A percentile compares a stretch with the other conserved stretches of the same genome.
These are phyloP conservation scores for Camellia japonica DNA, from an alignment of 148 eudicot species.

Conservation along the genomic window DNA sequence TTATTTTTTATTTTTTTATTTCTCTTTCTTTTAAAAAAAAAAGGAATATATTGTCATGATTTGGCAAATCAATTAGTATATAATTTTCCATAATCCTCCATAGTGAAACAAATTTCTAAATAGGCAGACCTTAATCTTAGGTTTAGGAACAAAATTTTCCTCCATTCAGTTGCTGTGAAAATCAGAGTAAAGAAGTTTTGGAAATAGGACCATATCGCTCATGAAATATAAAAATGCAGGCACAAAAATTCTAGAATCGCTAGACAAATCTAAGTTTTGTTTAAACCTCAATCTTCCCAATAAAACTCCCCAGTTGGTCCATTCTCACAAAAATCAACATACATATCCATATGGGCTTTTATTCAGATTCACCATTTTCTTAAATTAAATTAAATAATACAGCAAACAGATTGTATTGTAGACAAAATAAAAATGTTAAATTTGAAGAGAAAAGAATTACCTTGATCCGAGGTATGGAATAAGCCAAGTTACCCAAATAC, in stretches of 20 bases:
- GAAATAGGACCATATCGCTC: neutral
- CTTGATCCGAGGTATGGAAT: slow-evolving; percentile 81
- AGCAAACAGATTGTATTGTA: slow-evolving; percentile 4
- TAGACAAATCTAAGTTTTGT: neutral
- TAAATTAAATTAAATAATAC: neutral
- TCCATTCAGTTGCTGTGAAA: neutral
- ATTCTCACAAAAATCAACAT: neutral
- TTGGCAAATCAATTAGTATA: neutral
- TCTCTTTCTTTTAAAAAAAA: too few relatives aligned
- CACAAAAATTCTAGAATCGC: slow-evolving; percentile 10
- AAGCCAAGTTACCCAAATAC: slow-evolving; percentile 82
- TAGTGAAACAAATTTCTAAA: neutral
- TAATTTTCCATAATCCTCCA: neutral
- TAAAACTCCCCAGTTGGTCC: neutral
- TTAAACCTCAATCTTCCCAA: neutral
- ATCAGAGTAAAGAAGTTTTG: neutral
- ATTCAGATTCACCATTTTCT: neutral
- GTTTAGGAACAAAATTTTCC: slow-evolving; percentile 8
- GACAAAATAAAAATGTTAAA: neutral
- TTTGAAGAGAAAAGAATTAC: slow-evolving; percentile 29
- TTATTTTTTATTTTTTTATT: neutral
- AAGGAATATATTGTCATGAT: neutral
- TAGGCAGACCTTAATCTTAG: neutral
- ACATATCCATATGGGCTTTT: neutral
- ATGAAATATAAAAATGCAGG: neutral